Evolutionary conservation across 805 yeast species (phyloP), one percentile per base, ranked within the genome.

Genomic region (Torulaspora microellipsoides): DNA sequence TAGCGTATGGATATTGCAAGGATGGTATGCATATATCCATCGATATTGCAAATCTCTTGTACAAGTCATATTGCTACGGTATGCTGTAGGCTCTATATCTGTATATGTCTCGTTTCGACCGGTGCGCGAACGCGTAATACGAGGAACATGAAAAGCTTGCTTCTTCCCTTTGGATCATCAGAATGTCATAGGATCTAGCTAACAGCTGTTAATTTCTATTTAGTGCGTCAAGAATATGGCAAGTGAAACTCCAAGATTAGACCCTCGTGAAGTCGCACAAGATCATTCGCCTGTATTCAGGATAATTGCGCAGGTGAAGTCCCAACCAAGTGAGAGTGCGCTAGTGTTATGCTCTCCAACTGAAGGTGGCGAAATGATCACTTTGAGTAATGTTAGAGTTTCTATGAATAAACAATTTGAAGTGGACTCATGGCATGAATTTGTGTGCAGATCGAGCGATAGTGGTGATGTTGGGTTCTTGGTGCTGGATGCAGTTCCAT

Each of bases 341-440:
- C 48, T 60, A 29, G 48, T 60, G 3, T 29, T 62, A 11, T 46
- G 52, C 20, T 53, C 65, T 3, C 65, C 64, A 12, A 52, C 60
- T 8, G 47, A 52, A 10, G 59, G 55, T 7, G 55, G 54, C 8
- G 58, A 54, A 35, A 55, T 57, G 60, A 51, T 64, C 14, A 58
- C 64, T 8, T 45, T 64, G 35, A 47, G 47, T 15, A 53, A 58
- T 32, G 60, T 61, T 8, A 51, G 58, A 31, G 53, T 62, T 6
- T 53, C 65, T 1, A 44, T 52, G 39, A 54, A 47, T 23, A 53
- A 50, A 37, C 51, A 54, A 27, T 57, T 60, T 27, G 60, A 54
- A 25, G 32, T 47, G 1, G 64, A 53, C n/a, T 40, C 51, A n/a
- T 64, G 67, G 67, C 63, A 60, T 42, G 68, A 64, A 47, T 60